A percentile compares a stretch with the other conserved stretches of the same genome.
phyloP scores from a whole-genome alignment of 208 protist genomes.

The Herpetomonas samuelpessoai region DNA sequence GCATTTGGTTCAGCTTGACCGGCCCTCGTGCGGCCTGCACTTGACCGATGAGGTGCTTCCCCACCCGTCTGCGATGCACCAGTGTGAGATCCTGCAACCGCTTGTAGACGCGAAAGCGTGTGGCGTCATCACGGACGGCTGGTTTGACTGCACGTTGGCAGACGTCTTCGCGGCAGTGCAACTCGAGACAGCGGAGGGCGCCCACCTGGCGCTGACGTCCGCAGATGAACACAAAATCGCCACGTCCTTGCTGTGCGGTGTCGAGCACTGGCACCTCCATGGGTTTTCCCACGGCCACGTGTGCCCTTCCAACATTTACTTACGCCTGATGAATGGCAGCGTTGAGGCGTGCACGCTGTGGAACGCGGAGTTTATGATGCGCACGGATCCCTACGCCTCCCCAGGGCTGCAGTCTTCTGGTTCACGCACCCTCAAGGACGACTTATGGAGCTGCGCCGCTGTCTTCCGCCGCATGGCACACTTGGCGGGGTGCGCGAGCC shows the following conservation, averaged over 20 bases:
- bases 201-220: neutral
- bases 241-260: conserved; percentile 53
- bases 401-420: conserved; percentile 36
- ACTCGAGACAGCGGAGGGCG: too few relatives aligned
- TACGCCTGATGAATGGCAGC: conserved; percentile 40
- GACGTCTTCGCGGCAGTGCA: conserved; percentile 10
- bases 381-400: conserved; percentile 40
- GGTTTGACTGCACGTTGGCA: conserved; percentile 69
- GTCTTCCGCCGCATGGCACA: conserved; percentile 28
- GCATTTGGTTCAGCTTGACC: conserved; percentile 50
- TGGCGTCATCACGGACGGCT: conserved; percentile 69
- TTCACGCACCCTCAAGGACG: conserved; percentile 39
- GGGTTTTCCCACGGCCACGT: conserved; percentile 67
- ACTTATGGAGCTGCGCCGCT: conserved; percentile 60
- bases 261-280: conserved; percentile 90
- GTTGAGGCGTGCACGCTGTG: conserved; percentile 58
- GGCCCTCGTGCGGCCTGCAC: conserved; percentile 22
- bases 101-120: conserved; percentile 24
- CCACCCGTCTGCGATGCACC: conserved; percentile 61
- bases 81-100: conserved; percentile 48
- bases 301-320: conserved; percentile 63
- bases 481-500: conserved; percentile 26
- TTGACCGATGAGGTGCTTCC: conserved; percentile 28
- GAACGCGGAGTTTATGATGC: conserved; percentile 45
- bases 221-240: conserved; percentile 28